phyloP scores from a whole-genome alignment of 2,329 filamentous ascomycete genomes.

The Aspergillus niger region DNA sequence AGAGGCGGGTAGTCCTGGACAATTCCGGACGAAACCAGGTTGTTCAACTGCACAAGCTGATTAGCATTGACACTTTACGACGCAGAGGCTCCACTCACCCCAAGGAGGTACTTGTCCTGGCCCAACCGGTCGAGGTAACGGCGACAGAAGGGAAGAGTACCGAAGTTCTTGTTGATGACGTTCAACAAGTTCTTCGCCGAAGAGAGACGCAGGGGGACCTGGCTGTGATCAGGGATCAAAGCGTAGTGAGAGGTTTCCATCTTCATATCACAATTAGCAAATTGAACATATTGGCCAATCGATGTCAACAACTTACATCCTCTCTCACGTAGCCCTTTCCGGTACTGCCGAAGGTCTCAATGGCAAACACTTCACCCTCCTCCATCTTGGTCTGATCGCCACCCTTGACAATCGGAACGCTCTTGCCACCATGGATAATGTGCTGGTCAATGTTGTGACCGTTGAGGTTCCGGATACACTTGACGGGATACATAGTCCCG shows the following conservation, averaged over 20 bases:
- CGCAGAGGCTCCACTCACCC: constrained; percentile 56
- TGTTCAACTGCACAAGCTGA: constrained; percentile 66
- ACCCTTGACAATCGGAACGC: constrained; percentile 89
- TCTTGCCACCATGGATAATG: constrained; percentile 88
- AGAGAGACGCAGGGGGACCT: constrained; percentile 72
- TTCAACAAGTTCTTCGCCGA: constrained; percentile 84
- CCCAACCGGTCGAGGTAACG: constrained; percentile 91
- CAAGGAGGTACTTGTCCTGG: constrained; percentile 89
- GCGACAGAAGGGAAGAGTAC: constrained; percentile 85
- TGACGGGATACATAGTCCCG: constrained; percentile 76
- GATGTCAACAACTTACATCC: constrained; percentile 61
- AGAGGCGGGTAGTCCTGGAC: constrained; percentile 89
- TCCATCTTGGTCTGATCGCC: constrained; percentile 94
- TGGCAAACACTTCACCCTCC: constrained; percentile 91
- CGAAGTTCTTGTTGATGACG: constrained; percentile 95
- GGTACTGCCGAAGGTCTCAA: constrained; percentile 94
- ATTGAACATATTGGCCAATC: too few species aligned
- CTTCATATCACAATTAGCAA: constrained; percentile 37
- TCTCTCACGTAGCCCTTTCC: constrained; percentile 86
- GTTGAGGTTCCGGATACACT: constrained; percentile 82
- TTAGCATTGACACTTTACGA: constrained; percentile 5
- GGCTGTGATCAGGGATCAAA: constrained; percentile 69
- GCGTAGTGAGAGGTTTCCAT: constrained; percentile 88
- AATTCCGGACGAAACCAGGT: constrained; percentile 76
- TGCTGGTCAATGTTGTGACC: constrained; percentile 89